phyloP scores from a whole-genome alignment of 148 eudicot genomes.

The Suaeda aralocaspica region DNA sequence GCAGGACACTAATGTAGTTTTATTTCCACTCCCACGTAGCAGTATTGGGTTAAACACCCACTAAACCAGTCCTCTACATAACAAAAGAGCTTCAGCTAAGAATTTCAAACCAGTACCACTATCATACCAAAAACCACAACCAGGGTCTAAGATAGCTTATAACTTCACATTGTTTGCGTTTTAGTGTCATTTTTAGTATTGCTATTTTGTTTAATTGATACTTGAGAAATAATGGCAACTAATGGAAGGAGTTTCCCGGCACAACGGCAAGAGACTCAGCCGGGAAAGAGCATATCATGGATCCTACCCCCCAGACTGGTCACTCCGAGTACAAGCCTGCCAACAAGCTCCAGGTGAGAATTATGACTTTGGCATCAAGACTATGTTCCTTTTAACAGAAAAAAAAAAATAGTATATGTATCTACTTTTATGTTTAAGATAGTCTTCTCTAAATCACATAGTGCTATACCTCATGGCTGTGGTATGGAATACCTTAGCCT shows the following conservation, averaged over 20 bases:
- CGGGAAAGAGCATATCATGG: conserved; percentile 73
- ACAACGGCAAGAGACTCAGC: conserved; percentile 66
- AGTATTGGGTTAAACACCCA: neutral
- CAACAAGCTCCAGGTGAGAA: no score
- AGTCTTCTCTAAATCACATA: no score
- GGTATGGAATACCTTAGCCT: no score
- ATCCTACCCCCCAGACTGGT: conserved; percentile 48
- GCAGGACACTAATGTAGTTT: conserved; percentile 19
- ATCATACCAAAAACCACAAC: neutral
- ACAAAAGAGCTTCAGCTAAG: neutral
- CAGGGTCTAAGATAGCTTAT: neutral
- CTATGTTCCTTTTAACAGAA: no score
- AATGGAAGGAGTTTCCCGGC: conserved; percentile 47
- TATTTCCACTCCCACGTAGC: conserved; percentile 5
- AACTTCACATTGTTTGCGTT: neutral
- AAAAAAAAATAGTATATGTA: no score
- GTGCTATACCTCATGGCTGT: no score
- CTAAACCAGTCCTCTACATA: neutral
- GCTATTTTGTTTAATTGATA: neutral
- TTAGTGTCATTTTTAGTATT: neutral
- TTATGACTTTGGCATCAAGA: no score
- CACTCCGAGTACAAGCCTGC: conserved; percentile 9
- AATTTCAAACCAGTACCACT: neutral
- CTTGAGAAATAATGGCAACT: conserved; percentile 37
- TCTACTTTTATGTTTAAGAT: no score